Evolutionary conservation across 108 stramenopile species (phyloP).

Genomic region (Halocafeteria seosinensis): DNA sequence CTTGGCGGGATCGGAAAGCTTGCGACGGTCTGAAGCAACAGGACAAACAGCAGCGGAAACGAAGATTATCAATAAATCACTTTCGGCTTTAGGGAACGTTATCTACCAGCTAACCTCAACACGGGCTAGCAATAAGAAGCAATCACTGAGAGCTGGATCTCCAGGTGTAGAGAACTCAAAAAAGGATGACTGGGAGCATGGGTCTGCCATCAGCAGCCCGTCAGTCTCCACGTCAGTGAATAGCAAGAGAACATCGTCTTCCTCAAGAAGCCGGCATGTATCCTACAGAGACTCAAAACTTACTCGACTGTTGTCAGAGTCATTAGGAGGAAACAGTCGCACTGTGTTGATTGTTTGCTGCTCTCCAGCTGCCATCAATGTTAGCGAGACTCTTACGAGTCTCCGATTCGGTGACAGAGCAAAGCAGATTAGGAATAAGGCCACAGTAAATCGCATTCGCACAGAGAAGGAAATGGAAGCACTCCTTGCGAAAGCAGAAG

Average conservation of each 20-base stretch:
- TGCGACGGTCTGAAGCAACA: conserved; percentile 25
- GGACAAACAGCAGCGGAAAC: conserved; percentile 51
- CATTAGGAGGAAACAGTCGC: conserved; percentile 65
- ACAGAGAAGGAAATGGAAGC: conserved; percentile 20
- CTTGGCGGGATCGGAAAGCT: conserved; percentile 27
- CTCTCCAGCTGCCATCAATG: conserved; percentile 5
- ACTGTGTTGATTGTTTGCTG: conserved; percentile 58
- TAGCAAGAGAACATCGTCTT: conserved; percentile 26
- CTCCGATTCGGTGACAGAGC: conserved; percentile 24
- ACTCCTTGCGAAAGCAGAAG: conserved; percentile 16
- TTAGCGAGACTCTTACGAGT: conserved; percentile 20
- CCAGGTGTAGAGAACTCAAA: neutral
- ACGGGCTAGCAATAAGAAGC: neutral
- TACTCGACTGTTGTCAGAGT: conserved; percentile 48
- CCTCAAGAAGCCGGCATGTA: conserved; percentile 13
- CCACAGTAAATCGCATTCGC: conserved; percentile 11
- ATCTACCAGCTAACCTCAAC: conserved; percentile 43
- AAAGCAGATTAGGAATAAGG: conserved; percentile 15
- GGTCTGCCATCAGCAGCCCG: neutral
- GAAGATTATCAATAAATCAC: conserved; percentile 47
- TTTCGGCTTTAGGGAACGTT: conserved; percentile 48
- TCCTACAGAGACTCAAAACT: conserved; percentile 56
- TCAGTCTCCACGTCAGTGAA: conserved; percentile 23
- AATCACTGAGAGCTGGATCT: too few species aligned
- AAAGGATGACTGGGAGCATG: neutral